Conservation (phyloP, 768 basidiomycete species). For the Tremella yokohamensis region DNA sequence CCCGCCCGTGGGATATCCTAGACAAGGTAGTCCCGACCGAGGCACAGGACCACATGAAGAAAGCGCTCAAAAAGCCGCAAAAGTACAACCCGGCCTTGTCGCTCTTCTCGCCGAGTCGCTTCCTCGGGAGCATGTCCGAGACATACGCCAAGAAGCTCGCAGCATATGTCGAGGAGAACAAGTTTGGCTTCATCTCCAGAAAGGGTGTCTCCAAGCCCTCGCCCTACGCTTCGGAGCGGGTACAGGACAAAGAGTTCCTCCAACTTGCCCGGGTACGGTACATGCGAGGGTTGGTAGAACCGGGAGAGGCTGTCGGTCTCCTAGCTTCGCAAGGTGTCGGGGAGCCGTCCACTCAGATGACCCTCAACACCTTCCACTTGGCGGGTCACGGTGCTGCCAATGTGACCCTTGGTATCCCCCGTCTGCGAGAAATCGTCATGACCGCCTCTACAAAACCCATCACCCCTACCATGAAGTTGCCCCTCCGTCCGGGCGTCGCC, state of each 20-base stretch:
- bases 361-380: slow-evolving; percentile 98
- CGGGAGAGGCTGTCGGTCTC: slow-evolving; percentile 96
- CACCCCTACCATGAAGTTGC: slow-evolving; percentile 94
- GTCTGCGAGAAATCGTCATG: slow-evolving; percentile 98
- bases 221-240: slow-evolving; percentile 50
- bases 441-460: slow-evolving; percentile 93
- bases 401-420: slow-evolving; percentile 97
- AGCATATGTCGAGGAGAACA: slow-evolving; percentile 73
- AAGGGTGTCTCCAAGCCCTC: slow-evolving; percentile 44
- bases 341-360: slow-evolving; percentile 99
- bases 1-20: slow-evolving; percentile 60
- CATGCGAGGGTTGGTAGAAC: slow-evolving; percentile 86
- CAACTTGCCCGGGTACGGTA: slow-evolving; percentile 87
- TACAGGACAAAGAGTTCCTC: slow-evolving; percentile 59
- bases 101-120: slow-evolving; percentile 70
- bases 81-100: slow-evolving; percentile 70
- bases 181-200: slow-evolving; percentile 56
- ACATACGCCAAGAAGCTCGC: slow-evolving; percentile 76
- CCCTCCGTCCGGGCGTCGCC: slow-evolving; percentile 59
- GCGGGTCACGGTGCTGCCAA: slow-evolving; percentile 99
- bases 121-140: slow-evolving; percentile 88
- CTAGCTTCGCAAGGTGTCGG: slow-evolving; percentile 96
- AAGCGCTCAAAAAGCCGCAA: slow-evolving; percentile 72
- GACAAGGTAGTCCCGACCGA: slow-evolving; percentile 61
- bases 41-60: slow-evolving; percentile 80